Evolutionary conservation across 345 rosid genomes (phyloP).

Genomic region (Streptanthus diversifolius): DNA sequence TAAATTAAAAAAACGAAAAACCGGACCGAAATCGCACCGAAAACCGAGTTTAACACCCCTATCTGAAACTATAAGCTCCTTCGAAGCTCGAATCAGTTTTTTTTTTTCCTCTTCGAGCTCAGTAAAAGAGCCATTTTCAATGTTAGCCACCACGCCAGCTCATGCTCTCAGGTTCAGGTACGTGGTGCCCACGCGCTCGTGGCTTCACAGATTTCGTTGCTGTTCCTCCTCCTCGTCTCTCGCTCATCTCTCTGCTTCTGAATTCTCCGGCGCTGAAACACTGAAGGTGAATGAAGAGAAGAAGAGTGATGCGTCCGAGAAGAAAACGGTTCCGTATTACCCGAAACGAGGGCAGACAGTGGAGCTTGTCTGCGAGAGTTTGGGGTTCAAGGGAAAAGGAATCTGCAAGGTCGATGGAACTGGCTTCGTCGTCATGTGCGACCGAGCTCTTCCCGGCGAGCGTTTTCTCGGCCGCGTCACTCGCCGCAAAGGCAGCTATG

Average conservation of each 20-base stretch:
- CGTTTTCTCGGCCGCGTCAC: slow-evolving; percentile 84
- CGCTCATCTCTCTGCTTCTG: slow-evolving; percentile 23
- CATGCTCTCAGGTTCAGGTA: slow-evolving; percentile 43
- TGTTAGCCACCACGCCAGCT: slow-evolving; percentile 41
- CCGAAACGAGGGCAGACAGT: slow-evolving; percentile 77
- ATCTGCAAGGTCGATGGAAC: slow-evolving; percentile 73
- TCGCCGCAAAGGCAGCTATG: slow-evolving; percentile 71
- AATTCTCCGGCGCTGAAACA: slow-evolving; percentile 27
- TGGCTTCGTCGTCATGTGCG: slow-evolving; percentile 83
- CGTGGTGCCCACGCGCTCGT: slow-evolving; percentile 32
- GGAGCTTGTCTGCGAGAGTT: slow-evolving; percentile 80
- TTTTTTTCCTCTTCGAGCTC: not conserved
- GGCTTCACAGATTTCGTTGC: slow-evolving; percentile 36
- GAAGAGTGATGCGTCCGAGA: not conserved
- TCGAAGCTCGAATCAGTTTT: not conserved
- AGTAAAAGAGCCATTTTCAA: not conserved
- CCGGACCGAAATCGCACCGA: too few relatives aligned
- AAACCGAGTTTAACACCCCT: too few relatives aligned
- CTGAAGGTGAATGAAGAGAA: slow-evolving; percentile 9
- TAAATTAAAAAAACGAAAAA: too few relatives aligned
- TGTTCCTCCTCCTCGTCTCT: slow-evolving; percentile 36
- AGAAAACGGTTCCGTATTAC: slow-evolving; percentile 44
- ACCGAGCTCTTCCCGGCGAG: slow-evolving; percentile 91
- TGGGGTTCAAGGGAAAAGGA: slow-evolving; percentile 90
- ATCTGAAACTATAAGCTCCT: not conserved